phyloP scores from a whole-genome alignment of 768 basidiomycete species.

The Pholiota molesta region DNA sequence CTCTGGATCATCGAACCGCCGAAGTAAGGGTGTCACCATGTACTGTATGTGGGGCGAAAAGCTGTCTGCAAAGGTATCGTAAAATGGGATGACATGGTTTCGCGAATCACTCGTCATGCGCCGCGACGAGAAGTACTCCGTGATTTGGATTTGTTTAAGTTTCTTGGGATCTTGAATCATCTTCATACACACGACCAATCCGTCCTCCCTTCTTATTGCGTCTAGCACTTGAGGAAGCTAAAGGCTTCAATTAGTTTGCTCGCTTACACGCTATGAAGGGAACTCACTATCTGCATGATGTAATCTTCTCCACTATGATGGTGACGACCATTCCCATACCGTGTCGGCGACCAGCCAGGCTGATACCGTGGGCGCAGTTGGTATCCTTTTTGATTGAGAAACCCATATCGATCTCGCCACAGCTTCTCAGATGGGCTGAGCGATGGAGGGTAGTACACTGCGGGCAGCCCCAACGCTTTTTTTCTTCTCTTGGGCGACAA shows the following conservation, averaged over 20 bases:
- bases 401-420: slow-evolving; percentile 31
- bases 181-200: slow-evolving; percentile 32
- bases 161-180: slow-evolving; percentile 26
- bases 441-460: slow-evolving; percentile 25
- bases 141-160: slow-evolving; percentile 27
- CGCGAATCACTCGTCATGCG: slow-evolving; percentile 23
- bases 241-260: neutral
- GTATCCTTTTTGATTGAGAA: slow-evolving; percentile 28
- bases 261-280: slow-evolving; percentile 1
- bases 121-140: slow-evolving; percentile 26
- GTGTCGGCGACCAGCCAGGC: slow-evolving; percentile 27
- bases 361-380: slow-evolving; percentile 30
- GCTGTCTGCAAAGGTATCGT: slow-evolving; percentile 25
- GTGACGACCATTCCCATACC: slow-evolving; percentile 25
- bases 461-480: slow-evolving; percentile 16
- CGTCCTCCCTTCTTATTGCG: slow-evolving; percentile 26
- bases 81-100: slow-evolving; percentile 30
- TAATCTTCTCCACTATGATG: slow-evolving; percentile 29
- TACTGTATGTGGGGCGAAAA: slow-evolving; percentile 26
- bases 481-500: slow-evolving; percentile 16
- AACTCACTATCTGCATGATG: slow-evolving; percentile 29
- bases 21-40: slow-evolving; percentile 41
- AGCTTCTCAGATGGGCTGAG: slow-evolving; percentile 28
- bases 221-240: slow-evolving; percentile 32
- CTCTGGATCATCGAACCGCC: slow-evolving; percentile 37